Evolutionary conservation across 441 rosid genomes (phyloP), one percentile per base, ranked within the genome.

Genomic region (Erodium texanum): DNA sequence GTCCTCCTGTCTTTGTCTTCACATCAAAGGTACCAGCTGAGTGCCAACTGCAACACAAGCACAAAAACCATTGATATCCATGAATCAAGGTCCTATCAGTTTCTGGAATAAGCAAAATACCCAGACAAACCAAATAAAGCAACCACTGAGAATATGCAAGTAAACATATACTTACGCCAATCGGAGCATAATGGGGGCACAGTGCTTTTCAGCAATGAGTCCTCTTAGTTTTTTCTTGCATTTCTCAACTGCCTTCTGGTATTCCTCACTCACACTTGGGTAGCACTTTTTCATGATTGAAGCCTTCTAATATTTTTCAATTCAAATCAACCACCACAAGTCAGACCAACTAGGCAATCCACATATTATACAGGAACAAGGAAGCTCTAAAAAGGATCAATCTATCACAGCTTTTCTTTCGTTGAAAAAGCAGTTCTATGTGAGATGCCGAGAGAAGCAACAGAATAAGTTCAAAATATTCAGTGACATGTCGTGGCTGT

Each of bases 11-110:
- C 74, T 77, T 80, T n/a, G 83, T 78, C 52, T 80, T 64, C 83
- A 72, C 72, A 52, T 85, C 89, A 48, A 77, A 85, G 6, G 89
- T 85, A 27, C 89, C 89, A 18, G 86, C 86, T 3, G 89, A 85
- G 67, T 85, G 89, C 89, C 89, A 85, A 63, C 89, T 83, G 73
- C 24, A 56, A 54, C 15, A 54, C 23, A 54, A 54, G 18, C 61
- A 54, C 59, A 22, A 23, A 29, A 23, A 61, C 32, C 16, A 12
- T 22, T 24, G 7, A 23, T 22, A 22, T 23, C 9, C 64, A 18
- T 16, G 19, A 10, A 54, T 16, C 61, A 54, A 54, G 20, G 10
- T 14, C n/a, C 32, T 61, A 10, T 4, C 64, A 61, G 4, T 61
- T 61, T 23, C 10, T 61, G 0, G 5, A 9, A 8, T 12, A 2